A percentile compares a stretch with the other conserved stretches of the same genome.
These are phyloP conservation scores for Macrophomina pseudophaseolina DNA, from an alignment of 2,329 filamentous ascomycete genomes.

Conservation along the genomic window DNA sequence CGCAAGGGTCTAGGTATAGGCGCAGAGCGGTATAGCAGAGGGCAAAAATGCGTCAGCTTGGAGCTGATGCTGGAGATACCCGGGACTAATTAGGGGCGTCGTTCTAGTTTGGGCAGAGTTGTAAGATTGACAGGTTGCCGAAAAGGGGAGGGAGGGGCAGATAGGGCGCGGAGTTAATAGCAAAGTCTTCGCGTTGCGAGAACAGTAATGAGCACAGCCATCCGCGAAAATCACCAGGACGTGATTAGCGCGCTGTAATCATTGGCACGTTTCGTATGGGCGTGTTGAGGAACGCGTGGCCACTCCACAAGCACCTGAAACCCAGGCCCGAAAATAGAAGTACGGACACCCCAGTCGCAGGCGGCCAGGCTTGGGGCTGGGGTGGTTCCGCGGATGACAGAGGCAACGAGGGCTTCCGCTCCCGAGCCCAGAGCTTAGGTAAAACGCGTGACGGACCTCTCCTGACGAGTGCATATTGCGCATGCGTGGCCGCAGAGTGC, in stretches of 20 bases:
- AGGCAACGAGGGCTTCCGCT: slow-evolving; percentile 1
- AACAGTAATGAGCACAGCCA: slow-evolving; percentile 20
- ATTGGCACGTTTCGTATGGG: slow-evolving; percentile 17
- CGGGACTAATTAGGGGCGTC: slow-evolving; percentile 14
- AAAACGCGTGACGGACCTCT: slow-evolving; percentile 18
- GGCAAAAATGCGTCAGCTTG: background rate
- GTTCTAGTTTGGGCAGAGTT: slow-evolving; percentile 2
- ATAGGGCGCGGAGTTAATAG: slow-evolving; percentile 15
- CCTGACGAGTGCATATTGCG: slow-evolving; percentile 22
- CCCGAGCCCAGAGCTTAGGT: slow-evolving; percentile 5
- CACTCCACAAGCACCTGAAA: slow-evolving; percentile 22
- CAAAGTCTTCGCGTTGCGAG: background rate
- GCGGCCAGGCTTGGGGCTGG: slow-evolving; percentile 14
- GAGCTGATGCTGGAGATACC: slow-evolving; percentile 14
- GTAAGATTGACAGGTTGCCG: slow-evolving; percentile 20
- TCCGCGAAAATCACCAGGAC: slow-evolving; percentile 23
- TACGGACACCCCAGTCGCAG: slow-evolving; percentile 16
- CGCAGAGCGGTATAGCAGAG: slow-evolving; percentile 7
- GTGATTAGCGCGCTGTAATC: slow-evolving; percentile 23
- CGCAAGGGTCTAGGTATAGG: slow-evolving; percentile 2
- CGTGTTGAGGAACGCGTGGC: slow-evolving; percentile 18
- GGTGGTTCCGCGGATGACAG: slow-evolving; percentile 7
- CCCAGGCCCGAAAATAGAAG: slow-evolving; percentile 12
- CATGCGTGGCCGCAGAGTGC: slow-evolving; percentile 18
- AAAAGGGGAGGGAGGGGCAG: slow-evolving; percentile 16